phyloP scores from a whole-genome alignment of 2,329 filamentous ascomycete species.

The Onygenales sp. region DNA sequence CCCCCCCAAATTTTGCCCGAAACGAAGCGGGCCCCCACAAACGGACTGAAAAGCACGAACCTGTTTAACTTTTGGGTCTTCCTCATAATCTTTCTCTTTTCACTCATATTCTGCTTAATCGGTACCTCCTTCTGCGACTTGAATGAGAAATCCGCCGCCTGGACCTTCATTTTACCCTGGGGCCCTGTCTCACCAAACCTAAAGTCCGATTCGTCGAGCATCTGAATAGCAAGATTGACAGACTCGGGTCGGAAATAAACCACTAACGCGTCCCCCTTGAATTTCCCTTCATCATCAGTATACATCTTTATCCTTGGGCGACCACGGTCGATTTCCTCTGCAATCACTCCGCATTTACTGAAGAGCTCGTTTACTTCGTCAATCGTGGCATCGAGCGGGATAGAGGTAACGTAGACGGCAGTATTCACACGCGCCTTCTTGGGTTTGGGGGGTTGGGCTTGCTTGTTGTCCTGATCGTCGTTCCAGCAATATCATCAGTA shows the following conservation, averaged over 20 bases:
- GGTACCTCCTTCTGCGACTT: slow-evolving; percentile 70
- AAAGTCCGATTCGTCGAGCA: slow-evolving; percentile 56
- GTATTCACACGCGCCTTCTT: slow-evolving; percentile 59
- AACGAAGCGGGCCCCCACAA: background rate
- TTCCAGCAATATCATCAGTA: background rate
- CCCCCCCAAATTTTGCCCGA: background rate
- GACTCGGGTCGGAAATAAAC: slow-evolving; percentile 94
- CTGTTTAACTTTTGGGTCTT: slow-evolving; percentile 79
- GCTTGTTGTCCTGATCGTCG: slow-evolving; percentile 4
- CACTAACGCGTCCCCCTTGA: slow-evolving; percentile 88
- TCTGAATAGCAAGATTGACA: slow-evolving; percentile 56
- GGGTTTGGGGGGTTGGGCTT: slow-evolving; percentile 23
- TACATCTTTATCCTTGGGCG: slow-evolving; percentile 91
- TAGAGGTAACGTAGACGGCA: slow-evolving; percentile 81
- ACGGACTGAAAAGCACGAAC: slow-evolving; percentile 26
- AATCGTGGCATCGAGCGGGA: slow-evolving; percentile 68
- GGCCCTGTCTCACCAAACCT: slow-evolving; percentile 49
- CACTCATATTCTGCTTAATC: slow-evolving; percentile 46
- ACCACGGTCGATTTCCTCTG: slow-evolving; percentile 85
- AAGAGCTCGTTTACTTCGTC: slow-evolving; percentile 79
- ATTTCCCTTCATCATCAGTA: slow-evolving; percentile 65
- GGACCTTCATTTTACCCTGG: slow-evolving; percentile 63
- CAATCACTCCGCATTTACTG: slow-evolving; percentile 81
- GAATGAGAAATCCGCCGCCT: slow-evolving; percentile 79
- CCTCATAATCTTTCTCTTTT: slow-evolving; percentile 83